Evolutionary conservation across 306 rosid genomes (phyloP), one percentile per base, ranked within the genome.

Genomic region (Potentilla sterilis): DNA sequence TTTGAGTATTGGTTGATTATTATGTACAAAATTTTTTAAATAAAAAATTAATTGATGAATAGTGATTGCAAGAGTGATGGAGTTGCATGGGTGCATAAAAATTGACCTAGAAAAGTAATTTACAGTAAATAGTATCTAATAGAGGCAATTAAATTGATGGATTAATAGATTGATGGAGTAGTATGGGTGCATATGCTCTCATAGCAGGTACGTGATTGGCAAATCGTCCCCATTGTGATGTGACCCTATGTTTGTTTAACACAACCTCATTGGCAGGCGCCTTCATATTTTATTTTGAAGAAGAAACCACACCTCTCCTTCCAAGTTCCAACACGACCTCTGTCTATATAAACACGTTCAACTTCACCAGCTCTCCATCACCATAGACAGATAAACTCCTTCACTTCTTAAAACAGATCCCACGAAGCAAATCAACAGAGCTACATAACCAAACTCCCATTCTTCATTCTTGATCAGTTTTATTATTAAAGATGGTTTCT

Each of bases 401-500:
- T 24, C 41, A 28, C 40, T 18, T 51, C 28, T 19, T 9, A 22
- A 51, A 18, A 6, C 22, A 51, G 18, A 51, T 51, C 67, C 66
- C 12, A 11, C n/a, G 18, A 58, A 63, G 43, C 34, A 62, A 62
- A 2, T 44, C 11, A 11, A 44, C 3, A 37, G 40, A 37, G 40
- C 40, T 38, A 62, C 67, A 14, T 6, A 34, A 32, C 66, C 4
- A 28, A 4, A 62, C 35, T 62, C 22, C 10, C 68, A 63, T 3
- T 51, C 4, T 18, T 51, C 22, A 19, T 18, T n/a, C 2, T 12
- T 9, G 0, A n/a, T 21, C 34, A 58, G 34, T 24, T 24, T 0
- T 3, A 11, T 21, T 10, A 11, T 21, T 12, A 9, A 54, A 71
- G 75, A 92, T 92, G 96, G 90, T 70, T 73, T 81, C 18, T 47